Conservation (phyloP, 768 basidiomycete species). For the Sarcodon aspratus region DNA sequence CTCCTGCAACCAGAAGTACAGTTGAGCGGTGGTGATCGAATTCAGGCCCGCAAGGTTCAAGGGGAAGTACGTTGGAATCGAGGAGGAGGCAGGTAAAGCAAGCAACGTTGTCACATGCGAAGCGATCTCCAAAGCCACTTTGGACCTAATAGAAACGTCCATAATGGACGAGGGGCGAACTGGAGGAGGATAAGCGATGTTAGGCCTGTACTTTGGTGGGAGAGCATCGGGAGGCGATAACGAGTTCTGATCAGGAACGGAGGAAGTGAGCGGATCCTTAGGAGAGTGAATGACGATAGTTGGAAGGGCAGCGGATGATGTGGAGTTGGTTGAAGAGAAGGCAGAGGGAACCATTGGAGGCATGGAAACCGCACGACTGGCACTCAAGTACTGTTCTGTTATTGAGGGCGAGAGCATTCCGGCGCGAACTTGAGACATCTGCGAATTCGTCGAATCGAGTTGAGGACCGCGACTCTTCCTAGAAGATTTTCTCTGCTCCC, state of each 20-base stretch:
- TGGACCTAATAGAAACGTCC: neutral
- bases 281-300: neutral
- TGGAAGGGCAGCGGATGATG: neutral
- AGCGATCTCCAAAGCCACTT: neutral
- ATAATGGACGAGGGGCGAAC: neutral
- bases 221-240: neutral
- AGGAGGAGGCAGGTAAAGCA: neutral
- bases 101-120: neutral
- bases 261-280: no score
- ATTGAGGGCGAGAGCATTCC: neutral
- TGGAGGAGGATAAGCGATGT: neutral
- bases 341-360: neutral
- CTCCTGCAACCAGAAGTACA: slow-evolving; percentile 2
- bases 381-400: neutral
- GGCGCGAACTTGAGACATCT: neutral
- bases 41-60: neutral
- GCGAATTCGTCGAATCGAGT: neutral
- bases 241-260: neutral
- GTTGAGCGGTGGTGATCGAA: neutral
- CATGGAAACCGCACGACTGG: neutral
- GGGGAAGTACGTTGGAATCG: neutral
- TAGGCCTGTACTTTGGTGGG: neutral
- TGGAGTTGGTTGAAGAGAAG: neutral
- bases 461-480: neutral
- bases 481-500: neutral